Evolutionary conservation across 1,139 yeast genomes (phyloP).

Genomic region (Hansenula lynferdii): DNA sequence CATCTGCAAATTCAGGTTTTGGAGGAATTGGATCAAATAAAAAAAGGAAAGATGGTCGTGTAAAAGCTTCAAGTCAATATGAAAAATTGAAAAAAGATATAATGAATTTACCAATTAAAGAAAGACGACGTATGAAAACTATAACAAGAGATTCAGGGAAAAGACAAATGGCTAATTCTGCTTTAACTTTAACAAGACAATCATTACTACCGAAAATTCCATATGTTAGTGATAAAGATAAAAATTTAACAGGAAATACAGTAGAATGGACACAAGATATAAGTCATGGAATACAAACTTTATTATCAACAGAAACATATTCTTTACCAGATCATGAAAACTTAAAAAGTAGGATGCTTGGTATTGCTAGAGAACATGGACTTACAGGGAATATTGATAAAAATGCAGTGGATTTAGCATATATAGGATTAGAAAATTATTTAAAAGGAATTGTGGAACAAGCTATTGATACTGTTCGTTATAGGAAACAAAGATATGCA

Average conservation of each 20-base stretch:
- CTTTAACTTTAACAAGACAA: slow-evolving; percentile 78
- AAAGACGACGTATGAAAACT: slow-evolving; percentile 76
- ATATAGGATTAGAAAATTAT: slow-evolving; percentile 76
- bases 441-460: slow-evolving; percentile 70
- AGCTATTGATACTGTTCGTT: slow-evolving; percentile 67
- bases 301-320: slow-evolving; percentile 70
- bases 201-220: slow-evolving; percentile 88
- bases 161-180: slow-evolving; percentile 68
- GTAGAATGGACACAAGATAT: slow-evolving; percentile 93
- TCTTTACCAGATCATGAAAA: slow-evolving; percentile 81
- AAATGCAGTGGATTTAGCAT: slow-evolving; percentile 70
- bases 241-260: slow-evolving; percentile 39
- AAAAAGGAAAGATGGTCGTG: slow-evolving; percentile 41
- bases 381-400: slow-evolving; percentile 75
- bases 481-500: slow-evolving; percentile 49
- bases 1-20: slow-evolving; percentile 48
- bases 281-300: slow-evolving; percentile 81
- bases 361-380: slow-evolving; percentile 89
- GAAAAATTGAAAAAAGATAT: slow-evolving; percentile 83
- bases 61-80: slow-evolving; percentile 50
- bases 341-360: slow-evolving; percentile 65
- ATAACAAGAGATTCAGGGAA: slow-evolving; percentile 83
- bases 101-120: slow-evolving; percentile 80
- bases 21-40: slow-evolving; percentile 48
- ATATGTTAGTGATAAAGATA: slow-evolving; percentile 38